phyloP scores from a whole-genome alignment of 352 stramenopile species.

The Phytophthora foliorum region DNA sequence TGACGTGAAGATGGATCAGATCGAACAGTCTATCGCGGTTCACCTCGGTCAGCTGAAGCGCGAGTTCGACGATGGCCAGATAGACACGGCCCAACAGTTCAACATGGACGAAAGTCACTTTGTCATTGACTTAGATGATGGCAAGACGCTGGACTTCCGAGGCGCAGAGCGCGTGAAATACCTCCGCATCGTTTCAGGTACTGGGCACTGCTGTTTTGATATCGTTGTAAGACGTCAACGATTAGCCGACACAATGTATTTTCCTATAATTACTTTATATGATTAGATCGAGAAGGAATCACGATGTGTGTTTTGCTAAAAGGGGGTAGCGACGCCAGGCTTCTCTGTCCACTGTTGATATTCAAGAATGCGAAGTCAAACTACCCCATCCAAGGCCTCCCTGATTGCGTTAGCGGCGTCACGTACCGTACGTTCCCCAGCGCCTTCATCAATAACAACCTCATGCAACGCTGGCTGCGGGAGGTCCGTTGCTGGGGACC shows the following conservation, averaged over 20 bases:
- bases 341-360: slow-evolving; percentile 12
- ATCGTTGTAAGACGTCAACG: too few species aligned
- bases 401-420: not conserved
- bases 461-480: too few species aligned
- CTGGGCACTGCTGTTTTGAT: not conserved
- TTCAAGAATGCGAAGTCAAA: slow-evolving; percentile 16
- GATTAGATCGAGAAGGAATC: slow-evolving; percentile 22
- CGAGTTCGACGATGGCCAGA: slow-evolving; percentile 3
- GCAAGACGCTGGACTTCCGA: slow-evolving; percentile 11
- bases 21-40: slow-evolving; percentile 8
- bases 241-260: too few species aligned
- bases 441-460: not conserved
- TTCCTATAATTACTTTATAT: not conserved
- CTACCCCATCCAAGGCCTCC: slow-evolving; percentile 13
- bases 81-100: slow-evolving; percentile 7
- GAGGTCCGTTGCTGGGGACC: too few species aligned
- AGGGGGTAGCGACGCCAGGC: not conserved
- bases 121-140: slow-evolving; percentile 24
- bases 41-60: slow-evolving; percentile 13
- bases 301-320: slow-evolving; percentile 21
- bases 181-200: slow-evolving; percentile 19
- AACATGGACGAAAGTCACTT: slow-evolving; percentile 26
- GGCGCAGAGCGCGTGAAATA: slow-evolving; percentile 7
- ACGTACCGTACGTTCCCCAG: slow-evolving; percentile 1
- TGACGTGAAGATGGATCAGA: slow-evolving; percentile 9